phyloP scores from a whole-genome alignment of 2,329 filamentous ascomycete species.

The Beauveria sp. region DNA sequence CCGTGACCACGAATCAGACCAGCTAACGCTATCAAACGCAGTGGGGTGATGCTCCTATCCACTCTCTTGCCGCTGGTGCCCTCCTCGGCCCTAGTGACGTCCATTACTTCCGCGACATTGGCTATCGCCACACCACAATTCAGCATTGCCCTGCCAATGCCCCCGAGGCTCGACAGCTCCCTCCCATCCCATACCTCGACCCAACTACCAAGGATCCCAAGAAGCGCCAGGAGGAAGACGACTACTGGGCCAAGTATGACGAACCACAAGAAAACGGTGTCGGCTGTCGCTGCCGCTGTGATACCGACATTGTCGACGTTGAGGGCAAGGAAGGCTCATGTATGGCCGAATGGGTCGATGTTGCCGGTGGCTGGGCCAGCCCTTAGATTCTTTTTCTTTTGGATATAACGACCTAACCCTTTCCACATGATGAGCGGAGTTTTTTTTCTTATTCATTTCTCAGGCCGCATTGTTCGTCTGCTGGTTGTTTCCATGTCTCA shows the following conservation, averaged over 20 bases:
- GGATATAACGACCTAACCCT: slow-evolving; percentile 9
- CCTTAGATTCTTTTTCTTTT: slow-evolving; percentile 25
- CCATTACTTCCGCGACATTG: slow-evolving; percentile 98
- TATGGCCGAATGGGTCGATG: slow-evolving; percentile 92
- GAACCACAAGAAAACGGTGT: slow-evolving; percentile 90
- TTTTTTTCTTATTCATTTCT: slow-evolving; percentile 1
- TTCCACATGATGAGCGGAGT: slow-evolving; percentile 10
- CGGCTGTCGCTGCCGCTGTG: slow-evolving; percentile 91
- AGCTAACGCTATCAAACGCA: slow-evolving; percentile 28
- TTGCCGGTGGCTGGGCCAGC: slow-evolving; percentile 83
- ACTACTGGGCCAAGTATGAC: slow-evolving; percentile 90
- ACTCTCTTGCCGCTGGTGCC: slow-evolving; percentile 89
- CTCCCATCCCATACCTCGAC: slow-evolving; percentile 73
- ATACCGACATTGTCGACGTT: slow-evolving; percentile 95
- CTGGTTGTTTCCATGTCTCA: background rate
- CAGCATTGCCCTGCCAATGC: slow-evolving; percentile 97
- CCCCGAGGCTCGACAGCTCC: slow-evolving; percentile 69
- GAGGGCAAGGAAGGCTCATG: slow-evolving; percentile 97
- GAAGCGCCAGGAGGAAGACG: slow-evolving; percentile 82
- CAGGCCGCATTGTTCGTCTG: background rate
- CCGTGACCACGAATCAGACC: too few species aligned
- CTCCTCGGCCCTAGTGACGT: slow-evolving; percentile 77
- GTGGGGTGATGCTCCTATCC: slow-evolving; percentile 98
- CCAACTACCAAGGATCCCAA: slow-evolving; percentile 73
- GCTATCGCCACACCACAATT: slow-evolving; percentile 96